These are phyloP conservation scores for Aspergillus versicolor DNA, from an alignment of 2,329 filamentous ascomycete species.

Conservation along the genomic window DNA sequence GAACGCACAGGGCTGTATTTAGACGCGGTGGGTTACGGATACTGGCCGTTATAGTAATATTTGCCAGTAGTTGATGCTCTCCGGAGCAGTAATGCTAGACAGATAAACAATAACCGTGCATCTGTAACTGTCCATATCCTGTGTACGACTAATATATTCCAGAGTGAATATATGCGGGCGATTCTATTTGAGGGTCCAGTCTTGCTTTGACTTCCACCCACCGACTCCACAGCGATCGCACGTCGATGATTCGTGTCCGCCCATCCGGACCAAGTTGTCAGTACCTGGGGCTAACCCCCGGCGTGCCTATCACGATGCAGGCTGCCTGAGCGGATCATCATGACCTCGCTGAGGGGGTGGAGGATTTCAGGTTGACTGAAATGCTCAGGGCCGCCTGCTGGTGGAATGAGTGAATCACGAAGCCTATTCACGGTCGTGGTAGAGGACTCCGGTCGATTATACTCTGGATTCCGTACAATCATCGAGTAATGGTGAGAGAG, in stretches of 20 bases:
- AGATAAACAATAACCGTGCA: too few relatives aligned
- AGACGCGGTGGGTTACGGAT: too few relatives aligned
- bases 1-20: not conserved
- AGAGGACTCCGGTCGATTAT: too few relatives aligned
- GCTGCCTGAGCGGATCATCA: conserved; percentile 5
- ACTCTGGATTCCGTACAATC: not conserved
- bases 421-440: too few relatives aligned
- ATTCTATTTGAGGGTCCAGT: conserved; percentile 10
- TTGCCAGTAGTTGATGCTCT: too few relatives aligned
- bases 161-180: not conserved
- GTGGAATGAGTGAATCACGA: too few relatives aligned
- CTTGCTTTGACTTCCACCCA: conserved; percentile 10
- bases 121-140: not conserved
- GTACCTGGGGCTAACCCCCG: conserved; percentile 22
- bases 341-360: conserved; percentile 4
- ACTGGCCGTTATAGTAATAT: too few relatives aligned
- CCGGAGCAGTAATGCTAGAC: too few relatives aligned
- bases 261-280: conserved; percentile 23
- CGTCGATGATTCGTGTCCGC: conserved; percentile 24
- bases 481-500: not conserved
- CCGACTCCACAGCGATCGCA: conserved; percentile 16
- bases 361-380: conserved; percentile 3
- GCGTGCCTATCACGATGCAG: conserved; percentile 16
- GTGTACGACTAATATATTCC: not conserved
- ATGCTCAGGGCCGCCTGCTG: too few relatives aligned